Evolutionary conservation across 371 early-diverging fungal species (phyloP).

Genomic region (Saksenaea vasiformis): DNA sequence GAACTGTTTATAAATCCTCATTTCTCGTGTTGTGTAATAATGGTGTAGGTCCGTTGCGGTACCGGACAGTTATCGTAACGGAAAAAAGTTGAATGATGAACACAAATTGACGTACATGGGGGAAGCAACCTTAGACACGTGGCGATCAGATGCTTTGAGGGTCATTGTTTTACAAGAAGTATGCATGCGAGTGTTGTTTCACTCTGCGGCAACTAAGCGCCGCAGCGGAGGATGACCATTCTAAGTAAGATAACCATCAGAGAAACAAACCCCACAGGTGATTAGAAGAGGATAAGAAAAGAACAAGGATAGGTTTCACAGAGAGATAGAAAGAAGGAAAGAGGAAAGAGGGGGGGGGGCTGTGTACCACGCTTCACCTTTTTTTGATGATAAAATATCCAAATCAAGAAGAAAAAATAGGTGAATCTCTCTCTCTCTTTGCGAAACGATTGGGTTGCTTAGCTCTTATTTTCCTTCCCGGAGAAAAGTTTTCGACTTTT

Average conservation of each 20-base stretch:
- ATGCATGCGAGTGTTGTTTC: not conserved
- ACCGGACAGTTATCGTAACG: not conserved
- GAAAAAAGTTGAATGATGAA: not conserved
- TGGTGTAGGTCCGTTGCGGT: slow-evolving; percentile 1
- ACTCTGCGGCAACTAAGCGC: not conserved
- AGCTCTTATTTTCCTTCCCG: not conserved
- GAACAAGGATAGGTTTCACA: not conserved
- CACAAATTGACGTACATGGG: not conserved
- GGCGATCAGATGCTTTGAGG: slow-evolving; percentile 4
- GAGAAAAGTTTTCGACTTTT: not conserved
- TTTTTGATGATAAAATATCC: not conserved
- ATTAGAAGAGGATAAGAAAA: not conserved
- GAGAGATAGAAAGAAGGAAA: not conserved
- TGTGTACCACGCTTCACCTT: not conserved
- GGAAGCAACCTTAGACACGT: not conserved
- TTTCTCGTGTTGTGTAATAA: not conserved
- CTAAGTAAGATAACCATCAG: too few species aligned
- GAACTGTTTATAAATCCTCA: not conserved
- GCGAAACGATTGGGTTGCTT: not conserved
- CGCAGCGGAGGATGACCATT: not conserved
- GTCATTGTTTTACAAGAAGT: not conserved
- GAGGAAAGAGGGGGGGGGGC: too few species aligned
- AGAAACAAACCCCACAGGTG: too few species aligned
- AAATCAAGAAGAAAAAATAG: not conserved
- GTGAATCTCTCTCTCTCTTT: not conserved